These are phyloP conservation scores for Polytrichum formosum DNA, from an alignment of 225 moss, liverwort and hornwort genomes.

Conservation along the genomic window DNA sequence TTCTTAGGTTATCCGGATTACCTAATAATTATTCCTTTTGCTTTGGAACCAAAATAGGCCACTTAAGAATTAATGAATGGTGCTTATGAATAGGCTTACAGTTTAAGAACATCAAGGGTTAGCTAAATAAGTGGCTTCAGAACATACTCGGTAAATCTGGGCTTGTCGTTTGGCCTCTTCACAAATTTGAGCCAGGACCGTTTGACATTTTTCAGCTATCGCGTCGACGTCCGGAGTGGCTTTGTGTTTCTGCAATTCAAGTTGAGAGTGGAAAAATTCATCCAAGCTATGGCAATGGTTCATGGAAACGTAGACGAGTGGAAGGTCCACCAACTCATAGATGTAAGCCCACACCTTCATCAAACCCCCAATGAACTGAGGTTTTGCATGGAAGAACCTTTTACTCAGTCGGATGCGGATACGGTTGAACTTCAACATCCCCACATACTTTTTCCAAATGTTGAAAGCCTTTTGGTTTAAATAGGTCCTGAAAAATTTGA, in stretches of 20 bases:
- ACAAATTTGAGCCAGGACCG: slow-evolving; percentile 53
- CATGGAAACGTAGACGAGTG: slow-evolving; percentile 53
- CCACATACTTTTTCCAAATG: slow-evolving; percentile 77
- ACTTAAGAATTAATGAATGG: too few species aligned
- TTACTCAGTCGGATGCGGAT: slow-evolving; percentile 51
- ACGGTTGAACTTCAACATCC: slow-evolving; percentile 66
- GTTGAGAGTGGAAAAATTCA: slow-evolving; percentile 62
- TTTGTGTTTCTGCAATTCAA: slow-evolving; percentile 42
- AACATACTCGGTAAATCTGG: slow-evolving; percentile 68
- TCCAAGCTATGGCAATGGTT: slow-evolving; percentile 73
- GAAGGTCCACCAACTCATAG: slow-evolving; percentile 57
- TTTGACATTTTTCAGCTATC: slow-evolving; percentile 50
- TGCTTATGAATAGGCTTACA: too few species aligned
- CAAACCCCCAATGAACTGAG: slow-evolving; percentile 72
- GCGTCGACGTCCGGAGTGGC: slow-evolving; percentile 56
- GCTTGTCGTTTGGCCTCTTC: slow-evolving; percentile 71
- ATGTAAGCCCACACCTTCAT: slow-evolving; percentile 45
- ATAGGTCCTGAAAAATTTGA: slow-evolving; percentile 68
- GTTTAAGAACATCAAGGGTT: too few species aligned
- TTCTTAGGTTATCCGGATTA: too few species aligned
- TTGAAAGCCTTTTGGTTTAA: slow-evolving; percentile 67
- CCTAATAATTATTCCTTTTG: too few species aligned
- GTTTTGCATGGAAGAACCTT: slow-evolving; percentile 73
- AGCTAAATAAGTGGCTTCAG: too few species aligned
- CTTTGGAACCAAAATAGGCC: too few species aligned